Conservation (phyloP, 2,329 filamentous ascomycete genomes). For the Talaromyces verruculosus region DNA sequence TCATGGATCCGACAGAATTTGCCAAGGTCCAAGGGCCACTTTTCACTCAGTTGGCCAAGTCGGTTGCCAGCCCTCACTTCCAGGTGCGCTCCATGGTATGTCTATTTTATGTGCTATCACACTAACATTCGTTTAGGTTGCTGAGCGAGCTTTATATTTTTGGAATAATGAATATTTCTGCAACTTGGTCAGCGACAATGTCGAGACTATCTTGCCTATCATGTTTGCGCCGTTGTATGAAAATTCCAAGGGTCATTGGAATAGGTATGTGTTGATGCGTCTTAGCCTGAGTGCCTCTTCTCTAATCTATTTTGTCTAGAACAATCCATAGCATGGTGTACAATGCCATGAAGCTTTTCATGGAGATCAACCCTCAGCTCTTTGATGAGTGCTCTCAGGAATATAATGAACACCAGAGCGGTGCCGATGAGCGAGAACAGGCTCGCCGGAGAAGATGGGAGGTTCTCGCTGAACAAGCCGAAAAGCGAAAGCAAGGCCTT, state of each 20-base stretch:
- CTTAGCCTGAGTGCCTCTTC: neutral
- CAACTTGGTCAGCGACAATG: slow-evolving; percentile 97
- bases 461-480: slow-evolving; percentile 75
- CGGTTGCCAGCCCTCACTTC: slow-evolving; percentile 96
- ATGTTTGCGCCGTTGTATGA: slow-evolving; percentile 99
- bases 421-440: slow-evolving; percentile 77
- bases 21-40: slow-evolving; percentile 97
- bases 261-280: slow-evolving; percentile 41
- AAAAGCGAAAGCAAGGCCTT: slow-evolving; percentile 60
- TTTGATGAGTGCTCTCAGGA: slow-evolving; percentile 99
- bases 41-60: slow-evolving; percentile 96
- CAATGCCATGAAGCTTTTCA: slow-evolving; percentile 99
- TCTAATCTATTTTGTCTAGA: slow-evolving; percentile 51
- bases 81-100: slow-evolving; percentile 55
- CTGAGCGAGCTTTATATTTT: slow-evolving; percentile 95
- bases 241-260: slow-evolving; percentile 99
- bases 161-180: slow-evolving; percentile 99
- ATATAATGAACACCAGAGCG: slow-evolving; percentile 95
- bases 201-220: slow-evolving; percentile 95
- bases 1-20: slow-evolving; percentile 98
- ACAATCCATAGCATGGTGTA: slow-evolving; percentile 99
- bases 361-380: slow-evolving; percentile 98
- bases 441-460: slow-evolving; percentile 87
- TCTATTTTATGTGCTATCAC: neutral
- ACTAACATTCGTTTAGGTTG: slow-evolving; percentile 58